Evolutionary conservation across 495 filamentous ascomycete species (phyloP).

Genomic region (Viridothelium virens): DNA sequence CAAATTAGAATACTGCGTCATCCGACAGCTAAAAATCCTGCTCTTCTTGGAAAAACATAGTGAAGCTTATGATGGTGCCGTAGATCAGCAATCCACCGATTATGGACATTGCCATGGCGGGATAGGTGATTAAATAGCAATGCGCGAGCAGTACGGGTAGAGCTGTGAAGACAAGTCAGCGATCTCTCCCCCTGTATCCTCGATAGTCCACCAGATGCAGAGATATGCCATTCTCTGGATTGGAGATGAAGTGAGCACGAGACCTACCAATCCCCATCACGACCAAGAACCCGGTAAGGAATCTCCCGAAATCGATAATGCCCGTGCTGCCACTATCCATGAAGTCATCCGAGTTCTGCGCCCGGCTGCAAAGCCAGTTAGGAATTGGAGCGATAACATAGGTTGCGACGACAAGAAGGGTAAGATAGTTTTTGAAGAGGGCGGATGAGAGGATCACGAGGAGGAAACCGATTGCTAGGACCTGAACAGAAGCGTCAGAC

Average conservation of each 20-base stretch:
- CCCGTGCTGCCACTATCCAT: constrained; percentile 77
- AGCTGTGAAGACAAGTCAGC: constrained; percentile 44
- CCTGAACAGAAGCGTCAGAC: constrained; percentile 37
- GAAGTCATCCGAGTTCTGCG: constrained; percentile 92
- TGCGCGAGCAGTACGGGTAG: constrained; percentile 88
- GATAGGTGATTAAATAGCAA: constrained; percentile 63
- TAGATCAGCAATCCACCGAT: constrained; percentile 90
- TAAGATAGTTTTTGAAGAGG: constrained; percentile 85
- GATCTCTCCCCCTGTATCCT: neutral
- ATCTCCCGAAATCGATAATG: constrained; percentile 82
- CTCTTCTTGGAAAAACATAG: constrained; percentile 96
- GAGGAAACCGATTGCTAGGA: constrained; percentile 97
- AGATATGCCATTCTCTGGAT: neutral
- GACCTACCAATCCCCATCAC: constrained; percentile 92
- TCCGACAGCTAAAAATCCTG: constrained; percentile 57
- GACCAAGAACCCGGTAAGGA: constrained; percentile 93
- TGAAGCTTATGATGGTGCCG: constrained; percentile 94
- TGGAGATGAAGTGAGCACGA: neutral
- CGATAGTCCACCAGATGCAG: no score
- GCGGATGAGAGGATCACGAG: constrained; percentile 97
- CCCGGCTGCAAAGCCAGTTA: constrained; percentile 87
- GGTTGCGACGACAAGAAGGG: constrained; percentile 88
- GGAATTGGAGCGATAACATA: constrained; percentile 90
- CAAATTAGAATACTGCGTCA: neutral
- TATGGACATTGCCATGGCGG: constrained; percentile 95